Evolutionary conservation across 2,329 filamentous ascomycete species (phyloP).

Genomic region (Penicillium brevicompactum): DNA sequence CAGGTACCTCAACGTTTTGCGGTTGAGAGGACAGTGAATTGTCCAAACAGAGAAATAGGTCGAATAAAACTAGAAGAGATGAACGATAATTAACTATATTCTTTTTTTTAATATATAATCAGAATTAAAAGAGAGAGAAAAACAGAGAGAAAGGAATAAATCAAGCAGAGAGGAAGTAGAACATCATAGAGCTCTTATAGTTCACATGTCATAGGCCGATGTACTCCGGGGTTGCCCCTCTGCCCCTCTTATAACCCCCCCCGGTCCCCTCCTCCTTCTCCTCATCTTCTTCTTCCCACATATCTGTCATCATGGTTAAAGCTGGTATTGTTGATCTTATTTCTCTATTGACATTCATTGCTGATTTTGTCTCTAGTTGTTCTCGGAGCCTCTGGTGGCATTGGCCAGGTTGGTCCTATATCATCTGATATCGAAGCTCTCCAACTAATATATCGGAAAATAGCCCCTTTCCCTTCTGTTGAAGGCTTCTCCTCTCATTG

Average conservation of each 20-base stretch:
- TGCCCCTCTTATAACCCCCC: slow-evolving; percentile 17
- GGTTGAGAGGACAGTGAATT: neutral
- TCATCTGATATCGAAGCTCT: neutral
- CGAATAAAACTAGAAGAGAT: no score
- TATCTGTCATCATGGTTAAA: slow-evolving; percentile 50
- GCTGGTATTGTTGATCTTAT: slow-evolving; percentile 36
- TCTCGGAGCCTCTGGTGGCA: slow-evolving; percentile 95
- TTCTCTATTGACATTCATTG: neutral
- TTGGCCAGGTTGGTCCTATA: slow-evolving; percentile 77
- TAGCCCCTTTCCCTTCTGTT: slow-evolving; percentile 95
- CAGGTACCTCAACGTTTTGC: neutral
- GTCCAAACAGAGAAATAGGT: no score
- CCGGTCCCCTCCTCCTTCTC: slow-evolving; percentile 9
- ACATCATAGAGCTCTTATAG: neutral
- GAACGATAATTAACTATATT: no score
- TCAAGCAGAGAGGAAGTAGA: no score
- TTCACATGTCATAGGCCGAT: slow-evolving; percentile 4
- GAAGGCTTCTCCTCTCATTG: slow-evolving; percentile 84
- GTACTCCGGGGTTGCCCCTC: slow-evolving; percentile 20
- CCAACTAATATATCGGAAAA: neutral
- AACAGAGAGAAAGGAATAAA: no score
- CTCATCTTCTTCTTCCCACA: slow-evolving; percentile 6
- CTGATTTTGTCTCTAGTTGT: slow-evolving; percentile 58
- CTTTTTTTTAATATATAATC: no score
- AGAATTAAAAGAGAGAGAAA: no score